Evolutionary conservation across 768 basidiomycete genomes (phyloP).

Genomic region (Mycena leptocephala): DNA sequence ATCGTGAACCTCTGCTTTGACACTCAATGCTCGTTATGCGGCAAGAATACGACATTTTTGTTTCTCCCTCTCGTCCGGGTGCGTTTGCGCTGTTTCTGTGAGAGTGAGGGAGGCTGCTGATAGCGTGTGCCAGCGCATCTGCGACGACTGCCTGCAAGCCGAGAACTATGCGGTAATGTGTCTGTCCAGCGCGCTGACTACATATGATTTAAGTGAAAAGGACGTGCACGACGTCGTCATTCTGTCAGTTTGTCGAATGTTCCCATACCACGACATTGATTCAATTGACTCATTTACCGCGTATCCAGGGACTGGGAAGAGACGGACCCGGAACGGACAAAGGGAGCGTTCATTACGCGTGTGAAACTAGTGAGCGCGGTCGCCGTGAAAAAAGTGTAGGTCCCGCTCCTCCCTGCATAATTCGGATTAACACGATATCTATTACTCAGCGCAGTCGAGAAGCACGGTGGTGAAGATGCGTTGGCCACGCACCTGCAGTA

Average conservation of each 20-base stretch:
- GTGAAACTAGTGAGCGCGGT: constrained; percentile 3
- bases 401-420: not conserved
- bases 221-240: not conserved
- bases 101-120: not conserved
- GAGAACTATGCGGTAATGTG: not conserved
- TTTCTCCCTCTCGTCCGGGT: constrained; percentile 6
- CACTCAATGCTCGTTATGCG: not conserved
- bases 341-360: not conserved
- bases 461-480: not conserved
- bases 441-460: not conserved
- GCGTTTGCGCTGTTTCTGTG: not conserved
- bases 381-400: not conserved
- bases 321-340: not conserved
- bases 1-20: not conserved
- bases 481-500: not conserved
- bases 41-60: not conserved
- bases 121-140: not conserved
- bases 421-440: not conserved
- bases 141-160: not conserved
- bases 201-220: constrained; percentile 8
- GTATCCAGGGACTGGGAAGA: constrained; percentile 6
- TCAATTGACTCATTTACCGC: not conserved
- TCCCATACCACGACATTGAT: not conserved
- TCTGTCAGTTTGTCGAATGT: not conserved
- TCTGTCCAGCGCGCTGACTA: not conserved